A percentile compares a stretch with the other conserved stretches of the same genome.
These are phyloP conservation scores for Globisporangium barbulae DNA, from an alignment of 352 stramenopile genomes.

Conservation along the genomic window DNA sequence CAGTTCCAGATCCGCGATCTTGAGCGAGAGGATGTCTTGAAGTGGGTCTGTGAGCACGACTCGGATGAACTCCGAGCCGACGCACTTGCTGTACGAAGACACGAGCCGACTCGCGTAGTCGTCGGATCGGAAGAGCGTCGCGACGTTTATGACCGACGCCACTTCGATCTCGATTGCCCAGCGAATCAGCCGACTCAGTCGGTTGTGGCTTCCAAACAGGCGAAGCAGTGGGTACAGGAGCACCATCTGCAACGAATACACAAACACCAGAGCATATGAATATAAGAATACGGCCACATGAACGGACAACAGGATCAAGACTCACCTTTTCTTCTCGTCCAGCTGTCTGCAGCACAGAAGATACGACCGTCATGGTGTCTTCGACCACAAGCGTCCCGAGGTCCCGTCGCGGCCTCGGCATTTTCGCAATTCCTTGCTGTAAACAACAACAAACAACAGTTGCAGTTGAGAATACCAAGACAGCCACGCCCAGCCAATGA, in stretches of 20 bases:
- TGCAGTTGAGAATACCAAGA: neutral
- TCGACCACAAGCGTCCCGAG: slow-evolving; percentile 55
- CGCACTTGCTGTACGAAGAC: slow-evolving; percentile 73
- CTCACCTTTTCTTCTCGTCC: slow-evolving; percentile 67
- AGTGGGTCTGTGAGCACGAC: slow-evolving; percentile 60
- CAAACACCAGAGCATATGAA: neutral
- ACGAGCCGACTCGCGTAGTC: slow-evolving; percentile 70
- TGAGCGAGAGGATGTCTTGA: slow-evolving; percentile 54
- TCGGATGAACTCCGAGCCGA: slow-evolving; percentile 69
- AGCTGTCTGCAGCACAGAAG: slow-evolving; percentile 72
- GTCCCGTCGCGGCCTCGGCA: slow-evolving; percentile 34
- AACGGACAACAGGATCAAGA: neutral
- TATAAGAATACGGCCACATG: no score
- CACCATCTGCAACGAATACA: slow-evolving; percentile 32
- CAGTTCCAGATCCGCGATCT: slow-evolving; percentile 74
- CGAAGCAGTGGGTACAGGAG: slow-evolving; percentile 60
- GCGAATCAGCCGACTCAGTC: slow-evolving; percentile 55
- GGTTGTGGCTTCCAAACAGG: slow-evolving; percentile 57
- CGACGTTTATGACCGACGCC: slow-evolving; percentile 65
- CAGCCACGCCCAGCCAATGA: neutral
- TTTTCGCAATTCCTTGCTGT: slow-evolving; percentile 16
- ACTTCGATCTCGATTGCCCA: slow-evolving; percentile 82
- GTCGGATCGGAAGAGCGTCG: slow-evolving; percentile 75
- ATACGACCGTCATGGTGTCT: slow-evolving; percentile 70
- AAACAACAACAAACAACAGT: neutral